These are phyloP conservation scores for Paramecium sonneborni DNA, from an alignment of 73 alveolate species.

Conservation along the genomic window DNA sequence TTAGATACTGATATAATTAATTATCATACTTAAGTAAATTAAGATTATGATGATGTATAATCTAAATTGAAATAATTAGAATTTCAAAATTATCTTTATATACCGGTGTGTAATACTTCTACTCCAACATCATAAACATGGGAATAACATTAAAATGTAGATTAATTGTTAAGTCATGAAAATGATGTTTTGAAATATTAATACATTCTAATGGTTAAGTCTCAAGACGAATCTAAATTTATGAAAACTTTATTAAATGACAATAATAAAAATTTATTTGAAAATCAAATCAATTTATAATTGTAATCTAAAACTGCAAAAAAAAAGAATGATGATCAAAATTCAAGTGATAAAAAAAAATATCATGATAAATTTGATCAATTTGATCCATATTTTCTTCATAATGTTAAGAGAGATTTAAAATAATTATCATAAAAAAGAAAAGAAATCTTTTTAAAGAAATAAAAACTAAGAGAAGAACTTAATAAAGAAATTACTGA, in stretches of 20 bases:
- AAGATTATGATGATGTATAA: slow-evolving; percentile 1
- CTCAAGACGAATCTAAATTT: not conserved
- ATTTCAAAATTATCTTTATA: not conserved
- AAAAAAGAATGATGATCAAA: not conserved
- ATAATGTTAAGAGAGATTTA: not conserved
- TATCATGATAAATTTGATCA: slow-evolving; percentile 16
- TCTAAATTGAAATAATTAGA: not conserved
- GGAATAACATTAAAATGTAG: not conserved
- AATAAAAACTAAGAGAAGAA: not conserved
- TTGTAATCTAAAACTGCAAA: not conserved
- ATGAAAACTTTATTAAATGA: not conserved
- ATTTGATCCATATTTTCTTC: not conserved
- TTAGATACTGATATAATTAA: not conserved
- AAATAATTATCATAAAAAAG: not conserved
- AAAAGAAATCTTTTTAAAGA: not conserved
- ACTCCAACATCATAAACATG: not conserved
- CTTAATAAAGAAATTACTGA: not conserved
- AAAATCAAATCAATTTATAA: not conserved
- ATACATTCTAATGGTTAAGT: slow-evolving; percentile 41
- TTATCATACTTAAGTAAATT: not conserved
- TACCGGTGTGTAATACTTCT: not conserved
- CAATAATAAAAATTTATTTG: not conserved
- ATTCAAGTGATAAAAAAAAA: not conserved
- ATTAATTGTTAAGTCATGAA: not conserved
- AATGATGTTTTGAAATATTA: slow-evolving; percentile 38